Base-by-base conservation (phyloP, 1,284 basidiomycete genomes). In the Pseudozyma sp. region DNA sequence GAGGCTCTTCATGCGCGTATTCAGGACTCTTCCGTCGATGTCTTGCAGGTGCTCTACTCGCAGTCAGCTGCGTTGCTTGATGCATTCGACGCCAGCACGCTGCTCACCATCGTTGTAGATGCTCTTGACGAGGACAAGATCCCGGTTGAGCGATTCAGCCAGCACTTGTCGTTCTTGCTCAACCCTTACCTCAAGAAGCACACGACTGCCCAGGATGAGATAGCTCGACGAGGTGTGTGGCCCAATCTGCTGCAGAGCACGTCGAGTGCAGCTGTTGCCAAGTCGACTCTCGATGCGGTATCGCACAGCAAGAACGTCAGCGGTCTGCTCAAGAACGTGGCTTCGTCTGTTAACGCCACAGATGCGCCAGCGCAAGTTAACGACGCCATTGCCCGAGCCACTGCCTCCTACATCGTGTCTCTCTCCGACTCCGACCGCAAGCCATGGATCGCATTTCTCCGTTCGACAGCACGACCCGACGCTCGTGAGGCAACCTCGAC, bases 1-100 rank as follows among this genome's bases (percentile, higher is more conserved):
- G 76, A 80, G 35, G 78, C 80, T 35, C 59, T 83, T n/a, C 59
- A 68, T 11, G 64, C 76, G 7, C 77, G 75, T 18, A 58, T 80
- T 13, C 61, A 67, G 31, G 75, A 77, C 36, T 68, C 72, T 8
- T 60, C 67, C n/a, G 50, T 48, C 19, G 64, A 72, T n/a, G 71
- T 82, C 5, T 60, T 83, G 2, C 36, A 65, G 14, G 54, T 67
- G 3, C 54, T 83, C 43, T 81, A 82, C 56, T 62, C 64, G 18
- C 51, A 75, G 35, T 65, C 65, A 7, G 25, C 42, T 13, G 40
- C 52, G 3, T 31, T 75, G 35, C 68, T 77, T 25, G 59, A 72
- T 6, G 77, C 79, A 5, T 57, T 78, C 21, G 70, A 70, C 25
- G 40, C 61, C 16, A 35, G 42, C 10, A 61, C 56, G 1, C 58